Conservation (phyloP, 441 rosid species). For the Populus hybrid region DNA sequence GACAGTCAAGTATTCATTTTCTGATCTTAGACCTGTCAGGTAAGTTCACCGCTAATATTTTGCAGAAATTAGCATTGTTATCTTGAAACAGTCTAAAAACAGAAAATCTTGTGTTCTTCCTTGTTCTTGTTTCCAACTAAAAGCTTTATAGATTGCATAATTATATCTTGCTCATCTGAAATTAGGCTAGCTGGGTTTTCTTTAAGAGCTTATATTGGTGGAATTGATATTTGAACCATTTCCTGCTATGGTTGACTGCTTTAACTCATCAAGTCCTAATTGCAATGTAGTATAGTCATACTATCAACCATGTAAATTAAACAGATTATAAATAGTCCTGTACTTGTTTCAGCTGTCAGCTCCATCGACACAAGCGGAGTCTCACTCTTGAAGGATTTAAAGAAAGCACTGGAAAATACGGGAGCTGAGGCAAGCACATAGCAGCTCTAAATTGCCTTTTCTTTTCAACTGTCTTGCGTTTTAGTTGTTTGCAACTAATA, state of each 20-base stretch:
- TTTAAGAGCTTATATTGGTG: background rate
- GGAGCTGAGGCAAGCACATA: no score
- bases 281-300: background rate
- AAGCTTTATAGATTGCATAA: background rate
- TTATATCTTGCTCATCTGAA: background rate
- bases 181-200: background rate
- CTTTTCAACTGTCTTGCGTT: background rate
- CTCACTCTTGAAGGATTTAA: no score
- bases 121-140: background rate
- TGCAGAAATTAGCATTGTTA: background rate
- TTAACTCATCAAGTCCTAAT: background rate
- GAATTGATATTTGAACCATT: background rate
- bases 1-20: slow-evolving; percentile 48
- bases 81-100: background rate
- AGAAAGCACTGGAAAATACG: no score
- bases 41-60: slow-evolving; percentile 20
- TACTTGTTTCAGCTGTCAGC: no score
- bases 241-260: background rate
- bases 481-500: background rate
- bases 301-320: background rate
- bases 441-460: background rate
- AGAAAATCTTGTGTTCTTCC: background rate
- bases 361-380: no score
- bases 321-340: no score
- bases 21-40: slow-evolving; percentile 80